These are phyloP conservation scores for Fusarium dlaminii DNA, from an alignment of 2,329 filamentous ascomycete genomes.

Conservation along the genomic window DNA sequence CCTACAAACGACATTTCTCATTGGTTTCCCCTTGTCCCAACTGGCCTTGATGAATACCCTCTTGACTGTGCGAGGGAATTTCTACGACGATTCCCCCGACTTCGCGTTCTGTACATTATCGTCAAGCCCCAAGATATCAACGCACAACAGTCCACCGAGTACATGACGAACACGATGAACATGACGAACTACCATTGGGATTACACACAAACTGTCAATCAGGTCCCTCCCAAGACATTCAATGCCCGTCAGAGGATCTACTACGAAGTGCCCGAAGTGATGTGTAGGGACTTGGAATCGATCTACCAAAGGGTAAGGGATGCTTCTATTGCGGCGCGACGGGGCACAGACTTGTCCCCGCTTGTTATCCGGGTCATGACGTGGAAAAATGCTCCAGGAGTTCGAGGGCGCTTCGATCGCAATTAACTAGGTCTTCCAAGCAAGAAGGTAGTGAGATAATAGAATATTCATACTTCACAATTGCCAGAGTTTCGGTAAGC, in stretches of 20 bases:
- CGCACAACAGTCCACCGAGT: neutral
- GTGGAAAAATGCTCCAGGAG: neutral
- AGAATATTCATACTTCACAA: neutral
- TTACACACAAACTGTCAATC: neutral
- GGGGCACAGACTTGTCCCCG: neutral
- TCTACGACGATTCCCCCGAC: neutral
- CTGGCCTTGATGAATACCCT: fast-evolving
- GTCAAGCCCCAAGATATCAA: neutral
- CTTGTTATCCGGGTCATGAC: neutral
- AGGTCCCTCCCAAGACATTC: neutral
- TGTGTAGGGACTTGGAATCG: neutral
- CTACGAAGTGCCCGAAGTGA: neutral
- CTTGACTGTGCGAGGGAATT: fast-evolving
- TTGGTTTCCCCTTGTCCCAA: fast-evolving
- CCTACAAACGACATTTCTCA: fast-evolving
- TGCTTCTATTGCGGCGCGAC: fast-evolving
- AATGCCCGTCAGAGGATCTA: neutral
- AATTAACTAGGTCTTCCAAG: neutral
- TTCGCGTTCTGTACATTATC: neutral
- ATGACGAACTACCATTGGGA: neutral
- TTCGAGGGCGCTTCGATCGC: neutral
- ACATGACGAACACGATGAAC: neutral
- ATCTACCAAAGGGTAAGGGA: fast-evolving
- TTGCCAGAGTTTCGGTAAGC: neutral
- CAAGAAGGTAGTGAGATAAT: neutral